Evolutionary conservation across 331 rosid genomes (phyloP).

Genomic region (Pyrus hybrid): DNA sequence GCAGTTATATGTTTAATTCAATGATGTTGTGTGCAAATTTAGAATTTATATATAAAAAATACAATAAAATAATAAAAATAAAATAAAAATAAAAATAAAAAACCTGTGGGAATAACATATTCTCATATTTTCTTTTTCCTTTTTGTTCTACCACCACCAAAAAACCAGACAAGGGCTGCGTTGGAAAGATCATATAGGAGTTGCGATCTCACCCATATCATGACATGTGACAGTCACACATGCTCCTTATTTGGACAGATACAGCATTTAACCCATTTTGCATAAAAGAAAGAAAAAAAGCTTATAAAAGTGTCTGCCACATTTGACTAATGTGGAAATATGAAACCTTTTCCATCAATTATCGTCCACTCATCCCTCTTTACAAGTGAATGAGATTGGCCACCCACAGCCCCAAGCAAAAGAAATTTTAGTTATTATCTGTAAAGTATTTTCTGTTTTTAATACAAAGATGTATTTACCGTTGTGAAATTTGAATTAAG

Average conservation of each 20-base stretch:
- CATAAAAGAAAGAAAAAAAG: neutral
- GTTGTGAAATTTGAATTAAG: no score
- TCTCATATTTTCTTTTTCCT: neutral
- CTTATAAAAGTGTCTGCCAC: constrained; percentile 7
- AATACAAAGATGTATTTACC: neutral
- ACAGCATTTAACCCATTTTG: neutral
- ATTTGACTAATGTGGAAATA: constrained; percentile 15
- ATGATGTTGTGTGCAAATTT: neutral
- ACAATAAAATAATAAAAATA: no score
- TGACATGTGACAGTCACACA: constrained; percentile 25
- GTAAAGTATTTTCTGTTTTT: neutral
- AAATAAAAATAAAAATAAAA: no score
- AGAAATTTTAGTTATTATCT: neutral
- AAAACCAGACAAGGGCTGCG: neutral
- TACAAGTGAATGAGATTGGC: constrained; percentile 14
- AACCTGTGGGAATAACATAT: neutral
- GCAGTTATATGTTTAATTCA: neutral
- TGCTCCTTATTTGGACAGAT: constrained; percentile 16
- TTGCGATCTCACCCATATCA: constrained; percentile 1
- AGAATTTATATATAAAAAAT: no score
- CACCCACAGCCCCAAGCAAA: neutral
- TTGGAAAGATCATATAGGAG: neutral
- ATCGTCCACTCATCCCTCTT: neutral
- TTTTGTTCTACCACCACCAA: neutral
- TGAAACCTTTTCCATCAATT: constrained; percentile 8